Base-by-base conservation (phyloP, 768 basidiomycete species). In the Clavaria fumosa region DNA sequence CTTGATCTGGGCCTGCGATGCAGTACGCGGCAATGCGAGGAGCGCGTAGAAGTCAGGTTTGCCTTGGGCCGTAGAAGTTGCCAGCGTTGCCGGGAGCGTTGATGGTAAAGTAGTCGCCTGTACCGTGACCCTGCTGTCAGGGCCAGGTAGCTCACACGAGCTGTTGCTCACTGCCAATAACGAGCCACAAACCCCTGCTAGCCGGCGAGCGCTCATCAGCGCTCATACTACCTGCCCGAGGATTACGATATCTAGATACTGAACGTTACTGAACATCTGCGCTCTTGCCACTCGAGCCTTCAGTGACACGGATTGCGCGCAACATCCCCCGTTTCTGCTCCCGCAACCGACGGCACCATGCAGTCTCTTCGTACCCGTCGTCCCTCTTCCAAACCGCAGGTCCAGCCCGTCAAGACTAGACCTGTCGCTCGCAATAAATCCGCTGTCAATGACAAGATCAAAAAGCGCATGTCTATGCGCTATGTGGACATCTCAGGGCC, bases 391-490 rank as follows among this genome's bases (percentile, higher is more conserved):
- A 55, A 55, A 39, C 34, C 44, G 11, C 38, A 43, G 19, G 36
- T 35, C n/a, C 24, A 34, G 12, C 53, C 53, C 15, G 42, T 51
- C 24, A 64, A 60, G 40, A 55, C 60, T 22, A 45, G 59, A 27
- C 62, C 61, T 44, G 46, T 49, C 34, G 57, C 57, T 4, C 64
- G 67, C 52, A n/a, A n/a, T n/a, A 75, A 67, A 51, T 65, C 68
- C 42, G 61, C 66, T 43, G 67, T 77, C 42, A 69, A 89, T 55
- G 91, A 91, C 68, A 88, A 83, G 62, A 89, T 95, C 58, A 89
- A 88, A 70, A 88, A 88, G 59, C 81, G 91, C 51, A 80, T 95
- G 77, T 90, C 89, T 11, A 83, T 79, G 70, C 77, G 90, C 53
- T 95, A 84, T 70, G 85, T 81, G 26, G 82, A 84, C 46, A 79